phyloP scores from a whole-genome alignment of 1,139 yeast genomes.

The Yarrowia galli region DNA sequence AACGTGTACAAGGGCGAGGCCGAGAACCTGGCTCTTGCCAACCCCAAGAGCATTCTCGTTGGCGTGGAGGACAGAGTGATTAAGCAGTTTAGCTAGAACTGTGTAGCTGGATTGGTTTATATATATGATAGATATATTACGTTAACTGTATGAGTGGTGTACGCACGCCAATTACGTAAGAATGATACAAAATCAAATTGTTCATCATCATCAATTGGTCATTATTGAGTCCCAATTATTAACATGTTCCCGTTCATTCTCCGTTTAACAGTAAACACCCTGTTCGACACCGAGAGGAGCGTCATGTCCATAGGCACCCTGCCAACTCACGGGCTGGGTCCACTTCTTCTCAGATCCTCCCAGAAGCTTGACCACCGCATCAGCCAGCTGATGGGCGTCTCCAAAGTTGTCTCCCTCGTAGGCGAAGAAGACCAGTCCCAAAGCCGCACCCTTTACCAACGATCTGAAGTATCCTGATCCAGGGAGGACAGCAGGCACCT shows the following conservation, averaged over 20 bases:
- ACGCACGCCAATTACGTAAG: too few species aligned
- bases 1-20: constrained; percentile 72
- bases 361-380: constrained; percentile 51
- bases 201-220: neutral
- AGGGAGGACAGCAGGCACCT: constrained; percentile 38
- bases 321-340: constrained; percentile 78
- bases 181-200: neutral
- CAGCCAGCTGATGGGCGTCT: constrained; percentile 71
- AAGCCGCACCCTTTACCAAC: constrained; percentile 6
- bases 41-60: constrained; percentile 64
- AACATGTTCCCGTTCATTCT: neutral
- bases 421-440: constrained; percentile 14
- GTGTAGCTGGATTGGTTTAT: neutral
- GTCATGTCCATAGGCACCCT: constrained; percentile 80
- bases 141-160: too few species aligned
- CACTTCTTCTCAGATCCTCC: constrained; percentile 50
- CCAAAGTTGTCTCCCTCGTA: constrained; percentile 85
- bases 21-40: constrained; percentile 73
- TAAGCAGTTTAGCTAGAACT: constrained; percentile 23
- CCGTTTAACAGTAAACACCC: constrained; percentile 67
- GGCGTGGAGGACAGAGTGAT: constrained; percentile 70
- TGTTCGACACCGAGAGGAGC: constrained; percentile 75
- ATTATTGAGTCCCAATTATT: too few species aligned
- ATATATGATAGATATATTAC: neutral
- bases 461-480: constrained; percentile 25